These are phyloP conservation scores for Barnettozyma populi DNA, from an alignment of 805 yeast species.

Conservation along the genomic window DNA sequence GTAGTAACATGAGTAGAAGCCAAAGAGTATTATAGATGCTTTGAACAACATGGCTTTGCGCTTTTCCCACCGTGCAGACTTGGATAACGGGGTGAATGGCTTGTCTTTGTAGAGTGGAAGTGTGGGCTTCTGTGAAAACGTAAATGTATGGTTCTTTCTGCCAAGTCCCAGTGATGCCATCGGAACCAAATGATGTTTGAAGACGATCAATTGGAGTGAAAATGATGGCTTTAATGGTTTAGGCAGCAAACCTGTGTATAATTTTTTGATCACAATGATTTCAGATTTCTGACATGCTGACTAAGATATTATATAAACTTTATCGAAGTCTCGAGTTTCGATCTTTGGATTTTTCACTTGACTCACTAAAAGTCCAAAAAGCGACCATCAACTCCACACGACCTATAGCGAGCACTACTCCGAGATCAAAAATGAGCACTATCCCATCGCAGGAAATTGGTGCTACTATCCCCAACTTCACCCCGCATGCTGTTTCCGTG, in stretches of 20 bases:
- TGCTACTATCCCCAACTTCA: conserved; percentile 80
- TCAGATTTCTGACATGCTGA: not conserved
- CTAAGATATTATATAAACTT: not conserved
- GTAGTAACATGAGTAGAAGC: conserved; percentile 37
- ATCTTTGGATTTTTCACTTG: not conserved
- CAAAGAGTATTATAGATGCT: conserved; percentile 35
- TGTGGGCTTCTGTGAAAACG: not conserved
- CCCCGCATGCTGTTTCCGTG: conserved; percentile 91
- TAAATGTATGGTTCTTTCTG: not conserved
- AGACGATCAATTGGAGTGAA: not conserved
- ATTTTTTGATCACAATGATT: too few species aligned
- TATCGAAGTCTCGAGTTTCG: too few species aligned
- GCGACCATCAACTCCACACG: not conserved
- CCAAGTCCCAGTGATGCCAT: not conserved
- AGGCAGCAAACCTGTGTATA: not conserved
- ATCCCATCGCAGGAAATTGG: conserved; percentile 46
- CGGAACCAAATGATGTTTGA: not conserved
- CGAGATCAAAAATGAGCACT: not conserved
- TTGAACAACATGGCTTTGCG: conserved; percentile 36
- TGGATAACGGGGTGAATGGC: conserved; percentile 26
- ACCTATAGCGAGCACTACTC: not conserved
- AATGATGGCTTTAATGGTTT: not conserved
- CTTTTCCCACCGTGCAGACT: conserved; percentile 11
- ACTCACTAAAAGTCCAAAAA: not conserved
- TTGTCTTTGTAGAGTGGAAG: conserved; percentile 52